phyloP scores from a whole-genome alignment of 805 yeast genomes.

The Schwanniomyces occidentalis region DNA sequence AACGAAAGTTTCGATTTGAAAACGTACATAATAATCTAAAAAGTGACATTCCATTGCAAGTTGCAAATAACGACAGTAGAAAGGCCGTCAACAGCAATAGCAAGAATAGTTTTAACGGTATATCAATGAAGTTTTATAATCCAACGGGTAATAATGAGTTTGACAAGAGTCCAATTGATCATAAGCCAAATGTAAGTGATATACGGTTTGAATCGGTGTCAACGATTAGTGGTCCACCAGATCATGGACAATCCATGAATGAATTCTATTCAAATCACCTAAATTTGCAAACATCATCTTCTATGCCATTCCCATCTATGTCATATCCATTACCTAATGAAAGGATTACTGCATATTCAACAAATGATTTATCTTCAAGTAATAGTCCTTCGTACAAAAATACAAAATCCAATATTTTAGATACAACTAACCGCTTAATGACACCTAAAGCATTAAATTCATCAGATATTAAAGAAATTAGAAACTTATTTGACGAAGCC shows the following conservation, averaged over 20 bases:
- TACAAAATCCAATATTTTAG: background rate
- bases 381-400: background rate
- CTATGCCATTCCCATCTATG: background rate
- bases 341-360: background rate
- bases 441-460: background rate
- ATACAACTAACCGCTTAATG: background rate
- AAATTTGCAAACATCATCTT: background rate
- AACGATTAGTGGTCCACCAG: background rate
- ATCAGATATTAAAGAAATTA: conserved; percentile 11
- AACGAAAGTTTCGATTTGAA: conserved; percentile 14
- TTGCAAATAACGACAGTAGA: background rate
- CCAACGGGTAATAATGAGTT: conserved; percentile 1
- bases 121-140: conserved; percentile 4
- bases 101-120: background rate
- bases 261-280: background rate
- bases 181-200: background rate
- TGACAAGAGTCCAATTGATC: background rate
- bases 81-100: too few species aligned
- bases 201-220: background rate
- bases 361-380: background rate
- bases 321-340: background rate
- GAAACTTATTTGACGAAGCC: conserved; percentile 34
- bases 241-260: background rate
- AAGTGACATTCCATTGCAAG: background rate
- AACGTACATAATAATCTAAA: conserved; percentile 1